phyloP scores from a whole-genome alignment of 257 asterid species.

The Penstemon eatonii region DNA sequence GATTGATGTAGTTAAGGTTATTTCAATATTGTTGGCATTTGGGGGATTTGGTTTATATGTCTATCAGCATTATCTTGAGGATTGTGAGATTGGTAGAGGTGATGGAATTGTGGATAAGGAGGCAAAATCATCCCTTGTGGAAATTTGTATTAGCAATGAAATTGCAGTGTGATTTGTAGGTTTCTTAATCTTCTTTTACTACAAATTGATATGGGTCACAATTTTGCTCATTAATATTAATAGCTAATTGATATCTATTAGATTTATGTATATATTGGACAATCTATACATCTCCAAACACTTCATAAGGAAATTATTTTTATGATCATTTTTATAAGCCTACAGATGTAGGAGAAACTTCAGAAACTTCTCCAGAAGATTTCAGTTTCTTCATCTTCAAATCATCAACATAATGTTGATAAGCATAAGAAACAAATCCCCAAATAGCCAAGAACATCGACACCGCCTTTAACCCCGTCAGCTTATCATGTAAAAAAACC shows the following conservation, averaged over 20 bases:
- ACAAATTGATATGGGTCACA: no score
- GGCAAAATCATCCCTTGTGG: neutral
- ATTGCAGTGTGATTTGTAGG: no score
- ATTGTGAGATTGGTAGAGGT: neutral
- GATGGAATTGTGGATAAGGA: neutral
- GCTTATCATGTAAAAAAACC: conserved; percentile 45
- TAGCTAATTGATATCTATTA: no score
- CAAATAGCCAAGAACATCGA: conserved; percentile 65
- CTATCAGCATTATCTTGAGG: conserved; percentile 39
- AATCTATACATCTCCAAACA: no score
- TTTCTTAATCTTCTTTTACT: no score
- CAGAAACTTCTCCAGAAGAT: neutral
- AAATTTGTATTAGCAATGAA: neutral
- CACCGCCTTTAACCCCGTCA: conserved; percentile 58
- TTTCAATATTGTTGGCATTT: conserved; percentile 37
- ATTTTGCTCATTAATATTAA: no score
- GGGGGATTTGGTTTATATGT: conserved; percentile 47
- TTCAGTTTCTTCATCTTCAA: conserved; percentile 31
- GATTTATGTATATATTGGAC: no score
- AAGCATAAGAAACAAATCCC: conserved; percentile 74
- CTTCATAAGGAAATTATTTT: no score
- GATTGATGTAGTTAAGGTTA: conserved; percentile 38
- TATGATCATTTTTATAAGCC: no score
- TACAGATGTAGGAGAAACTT: neutral
- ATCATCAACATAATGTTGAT: conserved; percentile 74